A percentile compares a stretch with the other conserved stretches of the same genome.
These are phyloP conservation scores for Xerocomellus chrysenteron DNA, from an alignment of 768 basidiomycete genomes.

Conservation along the genomic window DNA sequence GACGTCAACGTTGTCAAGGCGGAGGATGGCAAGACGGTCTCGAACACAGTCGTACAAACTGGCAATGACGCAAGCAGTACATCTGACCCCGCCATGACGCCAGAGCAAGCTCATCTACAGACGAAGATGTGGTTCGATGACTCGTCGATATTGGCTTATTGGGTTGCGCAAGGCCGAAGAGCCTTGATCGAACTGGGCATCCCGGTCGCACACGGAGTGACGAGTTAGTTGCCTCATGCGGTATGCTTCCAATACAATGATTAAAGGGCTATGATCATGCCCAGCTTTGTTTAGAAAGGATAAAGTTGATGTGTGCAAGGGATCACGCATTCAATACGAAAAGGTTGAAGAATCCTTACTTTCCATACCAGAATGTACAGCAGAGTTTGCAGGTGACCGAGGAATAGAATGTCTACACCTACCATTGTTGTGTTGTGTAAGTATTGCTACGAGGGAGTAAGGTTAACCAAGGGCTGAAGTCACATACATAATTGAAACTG, in stretches of 20 bases:
- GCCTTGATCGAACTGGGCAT: conserved; percentile 53
- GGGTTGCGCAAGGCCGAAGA: conserved; percentile 51
- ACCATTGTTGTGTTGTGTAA: neutral
- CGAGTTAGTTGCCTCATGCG: conserved; percentile 10
- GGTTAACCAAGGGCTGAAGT: neutral
- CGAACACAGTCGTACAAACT: neutral
- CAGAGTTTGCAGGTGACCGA: neutral
- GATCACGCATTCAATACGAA: neutral
- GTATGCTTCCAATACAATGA: neutral
- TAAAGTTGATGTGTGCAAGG: neutral
- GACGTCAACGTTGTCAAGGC: neutral
- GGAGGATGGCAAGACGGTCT: neutral
- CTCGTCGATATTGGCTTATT: conserved; percentile 39
- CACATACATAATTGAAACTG: neutral
- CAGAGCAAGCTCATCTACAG: conserved; percentile 6
- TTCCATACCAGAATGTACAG: neutral
- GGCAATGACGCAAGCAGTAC: conserved; percentile 19
- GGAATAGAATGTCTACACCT: neutral
- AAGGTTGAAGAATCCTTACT: neutral
- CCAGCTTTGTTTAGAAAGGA: neutral
- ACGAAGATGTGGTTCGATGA: conserved; percentile 55
- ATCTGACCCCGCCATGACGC: conserved; percentile 1
- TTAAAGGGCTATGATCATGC: neutral
- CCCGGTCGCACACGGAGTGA: conserved; percentile 44
- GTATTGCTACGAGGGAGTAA: neutral